These are phyloP conservation scores for Trichoderma afroharzianum DNA, from an alignment of 2,329 filamentous ascomycete genomes.

Conservation along the genomic window DNA sequence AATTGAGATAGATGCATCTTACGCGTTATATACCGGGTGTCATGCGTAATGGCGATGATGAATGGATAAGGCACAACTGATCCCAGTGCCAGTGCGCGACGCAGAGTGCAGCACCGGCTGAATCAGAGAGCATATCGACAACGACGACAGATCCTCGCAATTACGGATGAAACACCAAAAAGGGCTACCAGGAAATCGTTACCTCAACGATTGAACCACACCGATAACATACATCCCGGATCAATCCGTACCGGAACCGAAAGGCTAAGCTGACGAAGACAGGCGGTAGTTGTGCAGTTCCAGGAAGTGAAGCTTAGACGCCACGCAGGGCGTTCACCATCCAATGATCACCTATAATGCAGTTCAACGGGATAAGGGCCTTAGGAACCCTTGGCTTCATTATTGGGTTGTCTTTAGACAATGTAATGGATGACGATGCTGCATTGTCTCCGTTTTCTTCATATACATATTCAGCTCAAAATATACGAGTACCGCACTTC, in stretches of 20 bases:
- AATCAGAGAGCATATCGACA: slow-evolving; percentile 8
- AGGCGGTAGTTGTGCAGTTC: not conserved
- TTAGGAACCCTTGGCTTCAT: not conserved
- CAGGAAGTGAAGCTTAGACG: not conserved
- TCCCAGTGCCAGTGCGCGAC: not conserved
- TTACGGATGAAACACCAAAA: too few species aligned
- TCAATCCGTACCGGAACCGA: not conserved
- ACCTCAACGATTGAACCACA: not conserved
- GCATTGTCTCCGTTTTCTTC: not conserved
- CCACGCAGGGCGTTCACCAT: not conserved
- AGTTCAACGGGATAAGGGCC: not conserved
- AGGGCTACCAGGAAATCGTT: not conserved
- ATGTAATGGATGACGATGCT: not conserved
- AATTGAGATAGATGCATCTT: not conserved
- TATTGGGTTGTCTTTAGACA: not conserved
- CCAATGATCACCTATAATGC: not conserved
- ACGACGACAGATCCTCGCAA: not conserved
- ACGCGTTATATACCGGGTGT: not conserved
- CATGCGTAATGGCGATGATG: not conserved
- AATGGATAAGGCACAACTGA: slow-evolving; percentile 2
- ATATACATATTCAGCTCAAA: not conserved
- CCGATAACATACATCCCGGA: not conserved
- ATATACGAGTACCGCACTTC: not conserved
- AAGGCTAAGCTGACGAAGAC: too few species aligned
- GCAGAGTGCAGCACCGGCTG: slow-evolving; percentile 6